A percentile compares a stretch with the other conserved stretches of the same genome.
phyloP scores from a whole-genome alignment of 2,329 filamentous ascomycete genomes.

The Hirsutella minnesotensis region DNA sequence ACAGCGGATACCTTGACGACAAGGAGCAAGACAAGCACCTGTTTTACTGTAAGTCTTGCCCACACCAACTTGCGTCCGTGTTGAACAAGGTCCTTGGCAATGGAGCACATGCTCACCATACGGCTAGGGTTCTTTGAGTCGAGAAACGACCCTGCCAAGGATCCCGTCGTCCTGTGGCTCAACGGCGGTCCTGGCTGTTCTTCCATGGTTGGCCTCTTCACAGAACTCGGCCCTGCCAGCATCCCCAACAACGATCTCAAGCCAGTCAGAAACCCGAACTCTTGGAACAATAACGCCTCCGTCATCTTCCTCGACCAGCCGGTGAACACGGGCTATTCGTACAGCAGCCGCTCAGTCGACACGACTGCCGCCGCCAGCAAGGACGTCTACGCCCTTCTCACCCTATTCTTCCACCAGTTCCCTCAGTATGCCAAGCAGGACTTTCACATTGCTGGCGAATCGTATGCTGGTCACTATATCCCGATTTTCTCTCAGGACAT shows the following conservation, averaged over 20 bases:
- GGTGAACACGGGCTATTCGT: constrained; percentile 22
- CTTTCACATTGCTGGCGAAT: constrained; percentile 96
- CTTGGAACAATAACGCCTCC: constrained; percentile 52
- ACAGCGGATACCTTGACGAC: constrained; percentile 93
- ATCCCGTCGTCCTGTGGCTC: constrained; percentile 44
- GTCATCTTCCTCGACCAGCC: constrained; percentile 62
- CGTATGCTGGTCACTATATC: constrained; percentile 90
- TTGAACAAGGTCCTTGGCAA: no score
- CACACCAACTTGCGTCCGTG: no score
- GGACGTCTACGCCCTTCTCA: constrained; percentile 91
- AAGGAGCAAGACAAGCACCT: constrained; percentile 93
- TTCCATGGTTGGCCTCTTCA: constrained; percentile 34
- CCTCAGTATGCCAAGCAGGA: constrained; percentile 85
- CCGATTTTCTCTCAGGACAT: constrained; percentile 87
- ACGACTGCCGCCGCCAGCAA: constrained; percentile 92
- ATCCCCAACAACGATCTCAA: constrained; percentile 31
- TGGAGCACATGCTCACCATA: not conserved
- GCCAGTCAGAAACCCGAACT: constrained; percentile 41
- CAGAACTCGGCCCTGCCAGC: constrained; percentile 68
- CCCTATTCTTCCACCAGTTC: constrained; percentile 97
- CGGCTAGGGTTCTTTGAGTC: constrained; percentile 44
- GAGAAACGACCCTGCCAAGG: constrained; percentile 22
- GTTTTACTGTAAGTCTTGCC: constrained; percentile 85
- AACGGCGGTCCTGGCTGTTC: constrained; percentile 22
- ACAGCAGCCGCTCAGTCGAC: constrained; percentile 63